Evolutionary conservation across 805 yeast species (phyloP).

Genomic region (Pichia nakasei): DNA sequence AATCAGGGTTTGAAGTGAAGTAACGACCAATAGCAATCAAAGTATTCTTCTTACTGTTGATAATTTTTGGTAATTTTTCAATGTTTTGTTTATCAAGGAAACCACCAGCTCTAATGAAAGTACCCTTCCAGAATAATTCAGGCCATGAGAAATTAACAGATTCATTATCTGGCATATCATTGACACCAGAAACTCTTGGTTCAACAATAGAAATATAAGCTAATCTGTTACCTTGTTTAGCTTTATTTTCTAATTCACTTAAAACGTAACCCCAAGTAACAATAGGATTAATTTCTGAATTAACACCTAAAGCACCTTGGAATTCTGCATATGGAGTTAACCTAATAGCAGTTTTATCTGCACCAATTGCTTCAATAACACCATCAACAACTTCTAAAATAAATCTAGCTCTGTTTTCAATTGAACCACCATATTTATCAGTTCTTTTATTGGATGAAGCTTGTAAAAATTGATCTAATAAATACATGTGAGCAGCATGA

Average conservation of each 20-base stretch:
- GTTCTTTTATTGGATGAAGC: slow-evolving; percentile 29
- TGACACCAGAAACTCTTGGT: slow-evolving; percentile 60
- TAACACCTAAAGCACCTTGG: slow-evolving; percentile 31
- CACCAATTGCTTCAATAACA: slow-evolving; percentile 43
- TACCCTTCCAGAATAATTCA: slow-evolving; percentile 16
- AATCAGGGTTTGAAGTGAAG: slow-evolving; percentile 38
- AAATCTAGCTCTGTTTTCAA: slow-evolving; percentile 35
- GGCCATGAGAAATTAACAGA: slow-evolving; percentile 12
- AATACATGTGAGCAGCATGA: slow-evolving; percentile 34
- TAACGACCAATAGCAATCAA: slow-evolving; percentile 33
- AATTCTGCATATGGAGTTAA: slow-evolving; percentile 38
- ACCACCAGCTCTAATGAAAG: slow-evolving; percentile 17
- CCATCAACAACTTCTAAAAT: slow-evolving; percentile 42
- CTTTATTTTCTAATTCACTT: slow-evolving; percentile 29
- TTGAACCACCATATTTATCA: slow-evolving; percentile 37
- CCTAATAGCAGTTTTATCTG: slow-evolving; percentile 39
- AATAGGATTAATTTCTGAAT: slow-evolving; percentile 27
- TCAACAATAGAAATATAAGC: slow-evolving; percentile 35
- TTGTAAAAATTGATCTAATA: slow-evolving; percentile 33
- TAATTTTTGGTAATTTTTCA: slow-evolving; percentile 4
- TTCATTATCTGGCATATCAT: slow-evolving; percentile 5
- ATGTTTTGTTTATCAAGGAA: slow-evolving; percentile 21
- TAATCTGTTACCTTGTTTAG: slow-evolving; percentile 13
- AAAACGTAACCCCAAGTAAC: slow-evolving; percentile 31
- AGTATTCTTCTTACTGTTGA: slow-evolving; percentile 31